Conservation (phyloP, 2,329 filamentous ascomycete genomes). For the Fusarium sp. region DNA sequence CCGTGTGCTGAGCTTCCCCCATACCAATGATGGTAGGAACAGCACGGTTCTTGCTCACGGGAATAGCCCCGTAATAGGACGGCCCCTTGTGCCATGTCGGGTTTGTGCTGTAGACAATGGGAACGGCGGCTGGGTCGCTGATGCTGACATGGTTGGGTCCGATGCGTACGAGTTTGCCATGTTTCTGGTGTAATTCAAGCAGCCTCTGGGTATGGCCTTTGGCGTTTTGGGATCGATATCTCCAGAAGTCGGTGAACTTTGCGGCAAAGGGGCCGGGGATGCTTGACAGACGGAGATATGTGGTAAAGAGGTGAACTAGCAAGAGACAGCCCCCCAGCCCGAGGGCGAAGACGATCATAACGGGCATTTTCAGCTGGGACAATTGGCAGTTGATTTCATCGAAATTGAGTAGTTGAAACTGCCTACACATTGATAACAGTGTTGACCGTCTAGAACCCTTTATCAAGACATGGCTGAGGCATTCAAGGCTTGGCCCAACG, state of each 20-base stretch:
- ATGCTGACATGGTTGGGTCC: not conserved
- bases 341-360: not conserved
- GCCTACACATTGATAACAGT: not conserved
- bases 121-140: not conserved
- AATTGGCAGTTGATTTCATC: not conserved
- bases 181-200: not conserved
- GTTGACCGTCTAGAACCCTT: not conserved
- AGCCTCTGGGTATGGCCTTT: not conserved
- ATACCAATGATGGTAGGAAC: not conserved
- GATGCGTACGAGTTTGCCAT: not conserved
- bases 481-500: not conserved
- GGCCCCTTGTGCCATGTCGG: not conserved
- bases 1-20: not conserved
- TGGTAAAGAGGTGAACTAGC: not conserved
- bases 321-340: not conserved
- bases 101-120: not conserved
- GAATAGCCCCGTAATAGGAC: not conserved
- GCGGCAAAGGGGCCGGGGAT: not conserved
- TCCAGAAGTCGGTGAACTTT: not conserved
- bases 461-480: not conserved
- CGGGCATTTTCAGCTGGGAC: not conserved
- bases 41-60: not conserved
- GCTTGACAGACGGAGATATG: not conserved
- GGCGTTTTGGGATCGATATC: not conserved
- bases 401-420: not conserved